phyloP scores from a whole-genome alignment of 2,329 filamentous ascomycete species.

The Monilinia fructicola region DNA sequence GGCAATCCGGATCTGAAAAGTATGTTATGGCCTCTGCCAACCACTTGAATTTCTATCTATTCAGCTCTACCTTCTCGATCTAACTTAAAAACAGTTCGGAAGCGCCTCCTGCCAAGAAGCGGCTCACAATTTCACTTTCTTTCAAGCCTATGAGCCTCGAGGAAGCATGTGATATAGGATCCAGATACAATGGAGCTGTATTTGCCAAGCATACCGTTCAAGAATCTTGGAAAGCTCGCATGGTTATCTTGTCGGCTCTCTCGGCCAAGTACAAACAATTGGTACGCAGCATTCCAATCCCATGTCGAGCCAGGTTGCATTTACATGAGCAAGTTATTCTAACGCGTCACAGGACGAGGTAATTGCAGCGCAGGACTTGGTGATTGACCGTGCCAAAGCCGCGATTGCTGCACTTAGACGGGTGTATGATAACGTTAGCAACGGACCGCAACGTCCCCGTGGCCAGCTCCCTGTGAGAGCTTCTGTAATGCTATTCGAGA shows the following conservation, averaged over 20 bases:
- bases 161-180: background rate
- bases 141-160: background rate
- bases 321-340: background rate
- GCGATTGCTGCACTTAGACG: background rate
- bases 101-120: background rate
- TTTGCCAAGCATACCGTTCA: background rate
- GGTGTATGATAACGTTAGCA: background rate
- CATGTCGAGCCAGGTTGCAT: background rate
- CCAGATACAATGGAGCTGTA: background rate
- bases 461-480: background rate
- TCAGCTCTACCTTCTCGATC: background rate
- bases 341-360: background rate
- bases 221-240: background rate
- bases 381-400: background rate
- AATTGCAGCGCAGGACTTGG: constrained; percentile 5
- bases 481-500: background rate
- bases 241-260: background rate
- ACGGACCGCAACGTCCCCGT: background rate
- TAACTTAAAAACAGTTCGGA: constrained; percentile 2
- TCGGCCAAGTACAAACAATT: background rate
- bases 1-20: background rate
- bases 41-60: background rate
- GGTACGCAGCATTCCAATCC: background rate
- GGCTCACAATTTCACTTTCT: constrained; percentile 1
- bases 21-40: background rate